Evolutionary conservation across 2,329 filamentous ascomycete genomes (phyloP).

Genomic region (Pseudocercospora crystallina): DNA sequence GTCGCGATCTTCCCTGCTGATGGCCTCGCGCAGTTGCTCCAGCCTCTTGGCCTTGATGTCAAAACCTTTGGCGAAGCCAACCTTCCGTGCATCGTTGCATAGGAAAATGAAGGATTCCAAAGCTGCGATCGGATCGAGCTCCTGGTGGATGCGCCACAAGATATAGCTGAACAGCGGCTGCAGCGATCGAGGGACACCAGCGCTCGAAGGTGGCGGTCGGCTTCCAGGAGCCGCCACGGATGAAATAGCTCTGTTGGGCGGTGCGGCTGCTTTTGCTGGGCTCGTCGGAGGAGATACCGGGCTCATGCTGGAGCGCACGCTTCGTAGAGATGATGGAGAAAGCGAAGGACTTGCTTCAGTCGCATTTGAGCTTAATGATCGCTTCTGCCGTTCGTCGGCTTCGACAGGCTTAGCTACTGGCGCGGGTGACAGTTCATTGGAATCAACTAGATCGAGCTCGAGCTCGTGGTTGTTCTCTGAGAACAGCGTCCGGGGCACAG

Average conservation of each 20-base stretch:
- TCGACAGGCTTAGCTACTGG: constrained; percentile 32
- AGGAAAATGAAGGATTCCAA: constrained; percentile 54
- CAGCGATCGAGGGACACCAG: constrained; percentile 42
- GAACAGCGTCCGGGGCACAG: constrained; percentile 50
- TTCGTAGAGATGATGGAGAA: constrained; percentile 42
- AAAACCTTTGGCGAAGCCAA: constrained; percentile 49
- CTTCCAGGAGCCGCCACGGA: constrained; percentile 10
- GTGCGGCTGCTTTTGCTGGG: constrained; percentile 30
- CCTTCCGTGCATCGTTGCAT: constrained; percentile 50
- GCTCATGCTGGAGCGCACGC: constrained; percentile 37
- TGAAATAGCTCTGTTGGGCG: constrained; percentile 21
- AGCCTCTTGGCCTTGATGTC: constrained; percentile 52
- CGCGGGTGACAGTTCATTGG: constrained; percentile 38
- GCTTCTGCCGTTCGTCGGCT: constrained; percentile 37
- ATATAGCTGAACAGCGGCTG: constrained; percentile 53
- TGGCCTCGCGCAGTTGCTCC: constrained; percentile 51
- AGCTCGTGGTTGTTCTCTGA: constrained; percentile 48
- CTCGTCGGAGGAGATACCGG: constrained; percentile 34
- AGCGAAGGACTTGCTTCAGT: constrained; percentile 41
- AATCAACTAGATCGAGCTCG: constrained; percentile 34
- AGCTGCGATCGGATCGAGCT: constrained; percentile 47
- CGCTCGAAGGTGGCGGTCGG: constrained; percentile 21
- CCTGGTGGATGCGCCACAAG: constrained; percentile 53
- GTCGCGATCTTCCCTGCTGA: constrained; percentile 51
- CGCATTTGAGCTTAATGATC: constrained; percentile 46